Evolutionary conservation across 2,329 filamentous ascomycete species (phyloP), one percentile per base, ranked within the genome.

Genomic region (Aspergillus pseudoterreus): DNA sequence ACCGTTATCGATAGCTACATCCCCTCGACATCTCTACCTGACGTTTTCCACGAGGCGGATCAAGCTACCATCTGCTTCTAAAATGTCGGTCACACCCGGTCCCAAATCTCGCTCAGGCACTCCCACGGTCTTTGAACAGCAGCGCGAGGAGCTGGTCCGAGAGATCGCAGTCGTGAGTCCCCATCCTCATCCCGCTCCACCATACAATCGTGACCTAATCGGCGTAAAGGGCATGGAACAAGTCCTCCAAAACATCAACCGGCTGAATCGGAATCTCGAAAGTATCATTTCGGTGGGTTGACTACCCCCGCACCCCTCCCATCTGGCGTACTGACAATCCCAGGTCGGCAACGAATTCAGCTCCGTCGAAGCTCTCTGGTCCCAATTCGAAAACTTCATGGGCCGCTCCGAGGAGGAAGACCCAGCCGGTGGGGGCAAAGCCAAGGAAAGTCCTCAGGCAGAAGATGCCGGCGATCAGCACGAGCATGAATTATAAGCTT

Each of bases 361-460:
- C n/a, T 92, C 90, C 4, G 94, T 99, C 41, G 94, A 99, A 71
- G 91, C 90, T 27, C 80, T 99, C 14, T 99, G 94, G 94, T 95
- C 89, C 36, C 90, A 95, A 65, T 97, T 99, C 66, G 94, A 99
- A 75, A 88, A 86, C 60, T 92, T 97, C 62, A 97, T 96, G 92
- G 89, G 83, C 8, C 89, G 87, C 64, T 81, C 87, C 50, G 73
- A 75, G 11, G 69, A 71, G 32, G 71, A 70, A 48, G 63, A 68
- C 24, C 64, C 63, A 15, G 68, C 71, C 19, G 63, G 61, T 52
- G 62, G 63, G 45, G 52, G 41, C 10, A 67, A 67, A 46, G 55
- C 55, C 22, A 63, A 69, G 17, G 62, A 62, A 9, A 63, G 59
- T 27, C 53, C 54, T 15, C 46, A 47, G 5, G 53, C 47, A 6